Base-by-base conservation (phyloP, 768 basidiomycete species). In the Baorangia bicolor region DNA sequence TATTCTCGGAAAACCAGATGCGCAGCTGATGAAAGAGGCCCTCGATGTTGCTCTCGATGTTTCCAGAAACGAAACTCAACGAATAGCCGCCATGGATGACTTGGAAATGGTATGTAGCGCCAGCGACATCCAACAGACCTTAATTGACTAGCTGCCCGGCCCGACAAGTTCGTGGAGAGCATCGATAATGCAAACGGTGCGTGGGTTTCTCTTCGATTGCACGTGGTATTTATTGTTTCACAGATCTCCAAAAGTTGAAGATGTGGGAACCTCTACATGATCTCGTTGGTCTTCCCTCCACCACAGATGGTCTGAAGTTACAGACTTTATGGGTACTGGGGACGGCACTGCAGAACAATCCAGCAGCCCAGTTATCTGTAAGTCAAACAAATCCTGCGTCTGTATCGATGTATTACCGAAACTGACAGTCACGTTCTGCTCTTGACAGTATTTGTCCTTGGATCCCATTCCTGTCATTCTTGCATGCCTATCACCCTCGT, bases 281-380 rank as follows among this genome's bases (percentile, higher is more conserved):
- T 8, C 76, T 94, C n/a, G 66, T 92, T 35, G 78, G 75, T 9
- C 76, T 81, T 5, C 70, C 82, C 8, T 67, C 74, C 0, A 79
- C 84, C 3, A 78, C 87, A 0, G 78, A 82, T n/a, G 75, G 75
- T 27, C 78, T 94, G 25, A 85, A 82, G 63, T 73, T 78, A 56
- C 85, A 90, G 56, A 81, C 84, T 0, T 72, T 94, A 11, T 96
- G 94, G 94, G 85, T 94, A 0, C 79, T 91, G 25, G 94, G 94
- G 7, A 96, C 94, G 0, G 92, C 94, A 0, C 65, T 94, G 6
- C 92, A 94, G 69, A 95, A 96, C 64, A 96, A 95, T 59, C 91
- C 92, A 0, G 75, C 84, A 10, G 91, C 94, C 0, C 94, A 95
- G 60, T 76, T 81, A 51, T 82, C 84, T 4, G 90, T 92, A 63